Percentiles rank a stretch among this genome's conserved stretches.
Evolutionary conservation across 1,284 basidiomycete species (phyloP).

Genomic region (Phellinidium pouzarii): DNA sequence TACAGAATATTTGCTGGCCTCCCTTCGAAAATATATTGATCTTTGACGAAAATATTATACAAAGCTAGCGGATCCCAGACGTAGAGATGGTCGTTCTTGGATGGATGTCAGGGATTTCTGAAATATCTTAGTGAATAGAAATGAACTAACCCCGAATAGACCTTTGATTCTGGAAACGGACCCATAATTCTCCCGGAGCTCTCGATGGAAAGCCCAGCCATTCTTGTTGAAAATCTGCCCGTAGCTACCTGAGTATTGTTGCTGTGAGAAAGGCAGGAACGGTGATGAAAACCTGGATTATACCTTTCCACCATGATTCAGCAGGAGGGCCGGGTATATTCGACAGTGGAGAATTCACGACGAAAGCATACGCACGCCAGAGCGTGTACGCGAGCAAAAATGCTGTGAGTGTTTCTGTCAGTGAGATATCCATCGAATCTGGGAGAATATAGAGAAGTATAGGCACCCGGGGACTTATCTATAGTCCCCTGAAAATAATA

Average conservation of each 20-base stretch:
- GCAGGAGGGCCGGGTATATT: constrained; percentile 6
- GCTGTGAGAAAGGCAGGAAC: not conserved
- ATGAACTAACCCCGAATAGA: constrained; percentile 38
- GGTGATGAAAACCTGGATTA: not conserved
- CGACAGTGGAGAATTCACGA: constrained; percentile 1
- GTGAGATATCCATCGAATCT: not conserved
- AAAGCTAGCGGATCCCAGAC: constrained; percentile 24
- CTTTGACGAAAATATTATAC: constrained; percentile 25
- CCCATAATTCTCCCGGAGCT: constrained; percentile 38
- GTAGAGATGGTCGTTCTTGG: constrained; percentile 21
- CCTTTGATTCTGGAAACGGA: constrained; percentile 42
- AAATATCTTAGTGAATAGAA: not conserved
- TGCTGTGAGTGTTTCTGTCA: not conserved
- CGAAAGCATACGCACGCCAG: not conserved
- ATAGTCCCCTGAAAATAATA: not conserved
- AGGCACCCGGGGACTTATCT: too few species aligned
- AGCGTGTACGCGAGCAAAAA: not conserved
- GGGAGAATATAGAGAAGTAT: not conserved
- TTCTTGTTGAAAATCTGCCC: constrained; percentile 41
- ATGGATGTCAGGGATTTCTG: not conserved
- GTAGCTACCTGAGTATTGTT: constrained; percentile 35
- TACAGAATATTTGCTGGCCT: constrained; percentile 19
- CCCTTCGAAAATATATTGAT: constrained; percentile 25
- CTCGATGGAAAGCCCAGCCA: constrained; percentile 40
- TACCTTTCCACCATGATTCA: constrained; percentile 1